Base-by-base conservation (phyloP, 306 rosid genomes). In the Vigna radiata region DNA sequence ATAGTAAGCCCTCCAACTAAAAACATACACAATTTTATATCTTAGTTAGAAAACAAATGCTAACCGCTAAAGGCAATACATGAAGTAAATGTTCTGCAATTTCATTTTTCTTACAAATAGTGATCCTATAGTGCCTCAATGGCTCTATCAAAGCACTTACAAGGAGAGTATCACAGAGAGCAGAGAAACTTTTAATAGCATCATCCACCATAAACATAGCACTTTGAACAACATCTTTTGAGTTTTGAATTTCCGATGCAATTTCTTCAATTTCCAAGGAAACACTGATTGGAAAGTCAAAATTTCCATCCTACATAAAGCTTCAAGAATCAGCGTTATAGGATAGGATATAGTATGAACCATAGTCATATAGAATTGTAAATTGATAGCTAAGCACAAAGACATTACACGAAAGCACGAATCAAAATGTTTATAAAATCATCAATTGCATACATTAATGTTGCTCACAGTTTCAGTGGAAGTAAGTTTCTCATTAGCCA, bases 191-290 rank as follows among this genome's bases (percentile, higher is more conserved):
- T 86, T 79, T 78, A 41, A 82, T 79, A 36, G 81, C 83, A n/a
- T 89, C 98, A 43, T 90, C 96, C 65, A 84, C 55, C 70, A 91
- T 82, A 58, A 80, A 84, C 47, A 79, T 77, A 74, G 81, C 87
- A 86, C 83, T 79, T 25, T 81, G 79, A 77, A 83, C 83, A 18
- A 74, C 85, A 72, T 85, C 83, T 84, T 86, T 82, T 60, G 96
- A 86, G 79, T 74, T 86, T 81, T 84, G 86, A 68, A 90, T 87
- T 86, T 89, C 98, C 21, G 70, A 83, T 70, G 80, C 48, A 49
- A 90, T 77, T 75, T 87, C 89, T 83, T 86, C 85, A 68, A 91
- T 81, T 83, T 71, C 97, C 84, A 7, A 27, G 71, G 87, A 81
- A 73, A 87, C 83, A 75, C 71, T 83, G 62, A 18, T 29, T 79